Evolutionary conservation across 2,329 filamentous ascomycete species (phyloP), one percentile per base, ranked within the genome.

Genomic region (Blastomyces emzantsi): DNA sequence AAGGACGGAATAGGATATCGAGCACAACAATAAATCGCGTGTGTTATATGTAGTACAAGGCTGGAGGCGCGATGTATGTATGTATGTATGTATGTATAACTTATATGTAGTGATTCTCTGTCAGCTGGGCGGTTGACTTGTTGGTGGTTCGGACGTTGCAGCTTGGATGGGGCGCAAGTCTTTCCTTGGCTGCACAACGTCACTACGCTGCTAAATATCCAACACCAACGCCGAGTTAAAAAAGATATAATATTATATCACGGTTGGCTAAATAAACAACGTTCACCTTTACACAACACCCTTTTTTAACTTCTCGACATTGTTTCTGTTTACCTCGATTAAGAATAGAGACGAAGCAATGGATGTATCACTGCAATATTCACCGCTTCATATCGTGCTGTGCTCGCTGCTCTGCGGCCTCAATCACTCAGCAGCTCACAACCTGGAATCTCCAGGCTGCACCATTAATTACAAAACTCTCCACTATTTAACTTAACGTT

Each of bases 151-250:
- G 19, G 43, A 47, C 19, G 43, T 47, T 47, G 43, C 43, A 47
- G 43, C 43, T n/a, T n/a, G 43, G 4, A 19, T 45, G 15, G 11
- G 33, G 33, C 33, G 33, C 33, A 36, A 11, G 41, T 19, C 3
- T 15, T 28, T 30, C 22, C 55, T 58, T 58, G 55, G 55, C 55
- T 57, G n/a, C n/a, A 43, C 25, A 52, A 52, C 11, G 49, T 36
- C n/a, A 36, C 13, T 36, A 22, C 2, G 1, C 3, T 41, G 9
- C 1, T 15, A 45, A 43, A 13, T 17, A 43, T 43, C 15, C 15
- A 5, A 45, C 17, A 15, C 39, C 41, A 15, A 15, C 41, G 6
- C 41, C 41, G 17, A 17, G 6, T 47, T 3, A 47, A 47, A 17
- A 2, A 30, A n/a, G n/a, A n/a, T n/a, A n/a, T n/a, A n/a, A n/a